phyloP scores from a whole-genome alignment of 176 grass and related monocot genomes.

The Alloteropsis semialata region DNA sequence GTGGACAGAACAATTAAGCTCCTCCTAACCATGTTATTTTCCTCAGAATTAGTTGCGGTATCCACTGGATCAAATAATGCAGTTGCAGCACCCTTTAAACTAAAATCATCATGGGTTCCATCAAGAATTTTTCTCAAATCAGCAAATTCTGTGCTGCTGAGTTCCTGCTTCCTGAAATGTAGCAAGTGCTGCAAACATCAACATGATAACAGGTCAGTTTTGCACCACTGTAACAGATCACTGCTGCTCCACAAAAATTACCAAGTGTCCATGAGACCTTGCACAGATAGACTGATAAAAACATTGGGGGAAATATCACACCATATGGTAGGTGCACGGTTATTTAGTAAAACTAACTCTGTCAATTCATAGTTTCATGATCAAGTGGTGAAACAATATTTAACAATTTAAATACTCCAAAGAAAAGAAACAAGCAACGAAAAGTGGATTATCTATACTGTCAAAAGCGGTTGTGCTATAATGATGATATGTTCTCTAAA shows the following conservation, averaged over 20 bases:
- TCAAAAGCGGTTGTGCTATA: neutral
- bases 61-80: neutral
- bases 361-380: no score
- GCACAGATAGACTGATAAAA: neutral
- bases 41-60: neutral
- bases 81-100: neutral
- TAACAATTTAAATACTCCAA: neutral
- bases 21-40: neutral
- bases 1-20: neutral
- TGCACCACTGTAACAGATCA: neutral
- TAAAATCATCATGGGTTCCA: neutral
- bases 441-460: neutral
- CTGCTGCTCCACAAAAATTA: no score
- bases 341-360: no score
- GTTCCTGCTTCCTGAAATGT: neutral
- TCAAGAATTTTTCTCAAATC: neutral
- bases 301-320: no score
- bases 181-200: neutral
- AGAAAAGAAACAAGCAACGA: neutral
- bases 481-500: neutral
- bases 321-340: no score
- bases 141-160: neutral
- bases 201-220: neutral
- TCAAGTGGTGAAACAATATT: neutral
- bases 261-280: neutral